Percentiles rank a stretch among this genome's conserved stretches.
These are phyloP conservation scores for Lepidium africanum DNA, from an alignment of 345 rosid species.

Conservation along the genomic window DNA sequence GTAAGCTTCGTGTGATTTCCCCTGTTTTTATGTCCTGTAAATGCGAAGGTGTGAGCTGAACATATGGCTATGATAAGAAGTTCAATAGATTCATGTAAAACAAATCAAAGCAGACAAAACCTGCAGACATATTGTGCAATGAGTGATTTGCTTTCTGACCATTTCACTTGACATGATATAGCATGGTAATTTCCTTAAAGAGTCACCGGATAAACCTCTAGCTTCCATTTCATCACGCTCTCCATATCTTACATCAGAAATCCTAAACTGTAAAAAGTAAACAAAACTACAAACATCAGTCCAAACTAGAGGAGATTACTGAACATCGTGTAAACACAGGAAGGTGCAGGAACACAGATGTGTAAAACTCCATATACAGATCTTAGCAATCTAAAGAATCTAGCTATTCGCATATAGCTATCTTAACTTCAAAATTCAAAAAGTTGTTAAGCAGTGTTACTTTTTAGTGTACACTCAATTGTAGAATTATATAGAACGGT, in stretches of 20 bases:
- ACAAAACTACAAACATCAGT: background rate
- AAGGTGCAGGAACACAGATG: background rate
- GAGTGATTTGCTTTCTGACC: conserved; percentile 34
- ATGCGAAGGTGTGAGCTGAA: background rate
- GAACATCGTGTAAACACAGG: background rate
- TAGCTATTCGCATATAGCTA: background rate
- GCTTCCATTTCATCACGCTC: conserved; percentile 36
- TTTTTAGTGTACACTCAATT: background rate
- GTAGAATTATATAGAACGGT: background rate
- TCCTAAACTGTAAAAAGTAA: conserved; percentile 34
- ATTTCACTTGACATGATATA: conserved; percentile 47
- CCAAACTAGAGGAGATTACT: background rate
- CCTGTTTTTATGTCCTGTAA: conserved; percentile 53
- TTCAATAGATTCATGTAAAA: background rate
- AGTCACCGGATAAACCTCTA: conserved; percentile 56
- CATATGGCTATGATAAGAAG: background rate
- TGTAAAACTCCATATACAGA: background rate
- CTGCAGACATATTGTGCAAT: conserved; percentile 77
- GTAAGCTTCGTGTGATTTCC: conserved; percentile 62
- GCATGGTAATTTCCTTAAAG: conserved; percentile 58
- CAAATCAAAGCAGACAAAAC: conserved; percentile 18
- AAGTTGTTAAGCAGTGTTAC: background rate
- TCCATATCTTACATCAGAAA: conserved; percentile 37
- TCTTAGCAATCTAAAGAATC: background rate
- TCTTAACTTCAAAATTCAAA: background rate